Evolutionary conservation across 331 rosid genomes (phyloP), one percentile per base, ranked within the genome.

Genomic region (Rhamnella rubrinervis): DNA sequence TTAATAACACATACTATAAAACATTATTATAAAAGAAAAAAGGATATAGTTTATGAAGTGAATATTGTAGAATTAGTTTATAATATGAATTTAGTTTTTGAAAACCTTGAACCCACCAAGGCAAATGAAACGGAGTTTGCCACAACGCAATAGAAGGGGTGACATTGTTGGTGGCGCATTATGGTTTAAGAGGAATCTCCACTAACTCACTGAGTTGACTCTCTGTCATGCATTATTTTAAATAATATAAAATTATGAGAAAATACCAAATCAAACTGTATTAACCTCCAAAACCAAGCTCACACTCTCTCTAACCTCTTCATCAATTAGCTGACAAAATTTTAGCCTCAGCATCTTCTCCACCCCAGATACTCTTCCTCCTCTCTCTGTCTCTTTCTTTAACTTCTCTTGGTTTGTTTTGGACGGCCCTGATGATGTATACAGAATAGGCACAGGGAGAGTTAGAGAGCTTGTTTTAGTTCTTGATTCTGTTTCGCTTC

Each of bases 281-380:
- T 56, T 49, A 49, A 59, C 67, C 19, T 18, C 31, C 56, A n/a
- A 37, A n/a, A 1, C 70, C 41, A 17, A 53, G 8, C 40, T 49
- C 55, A 59, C 59, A 6, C n/a, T 20, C 28, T 7, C 13, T 5
- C 2, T 8, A 18, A 21, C 12, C 13, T 39, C 21, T n/a, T 55
- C 60, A 35, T 55, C 60, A 35, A 66, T 78, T 78, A 72, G 52
- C 78, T 61, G 82, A 73, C 83, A 78, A 74, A 78, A 56, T 72
- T 71, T 59, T 66, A 71, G 50, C 75, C 83, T 26, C 79, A 73
- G 76, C 83, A 73, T 74, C 79, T 69, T 71, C 75, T 59, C 61
- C 11, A 20, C 71, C 69, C 20, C 65, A 58, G 78, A 67, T 73
- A 62, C 64, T 44, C 57, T 8, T 16, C 39, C 14, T n/a, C 71